phyloP scores from a whole-genome alignment of 1,139 yeast species.

The Pichia norvegensis region DNA sequence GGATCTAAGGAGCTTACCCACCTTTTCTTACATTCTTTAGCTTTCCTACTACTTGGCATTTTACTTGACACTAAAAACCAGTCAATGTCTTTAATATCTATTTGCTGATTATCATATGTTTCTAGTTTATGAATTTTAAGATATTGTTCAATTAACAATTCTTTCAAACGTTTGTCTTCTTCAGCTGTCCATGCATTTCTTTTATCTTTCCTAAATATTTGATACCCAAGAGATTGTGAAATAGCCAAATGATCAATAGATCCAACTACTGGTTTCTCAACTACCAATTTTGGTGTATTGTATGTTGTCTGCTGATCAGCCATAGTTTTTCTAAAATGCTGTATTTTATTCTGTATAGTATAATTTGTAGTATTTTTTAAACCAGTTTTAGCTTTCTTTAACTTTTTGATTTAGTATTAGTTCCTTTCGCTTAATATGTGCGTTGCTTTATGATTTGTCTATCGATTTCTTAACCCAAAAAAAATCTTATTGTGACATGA shows the following conservation, averaged over 20 bases:
- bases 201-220: conserved; percentile 55
- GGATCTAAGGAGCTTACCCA: conserved; percentile 85
- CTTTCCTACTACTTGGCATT: conserved; percentile 40
- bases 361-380: too few species aligned
- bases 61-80: conserved; percentile 63
- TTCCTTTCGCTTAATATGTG: too few species aligned
- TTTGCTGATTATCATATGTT: conserved; percentile 20
- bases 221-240: conserved; percentile 69
- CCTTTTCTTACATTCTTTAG: conserved; percentile 65
- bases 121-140: conserved; percentile 11
- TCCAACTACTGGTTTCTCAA: conserved; percentile 24
- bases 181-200: conserved; percentile 63
- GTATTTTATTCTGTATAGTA: too few species aligned
- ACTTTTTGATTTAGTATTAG: too few species aligned
- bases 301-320: not conserved
- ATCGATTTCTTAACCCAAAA: too few species aligned
- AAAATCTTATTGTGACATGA: too few species aligned
- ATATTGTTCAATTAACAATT: conserved; percentile 29
- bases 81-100: conserved; percentile 37
- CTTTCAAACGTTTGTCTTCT: conserved; percentile 47
- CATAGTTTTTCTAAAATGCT: not conserved
- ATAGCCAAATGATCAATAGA: conserved; percentile 58
- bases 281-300: conserved; percentile 5
- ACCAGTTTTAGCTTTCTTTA: too few species aligned
- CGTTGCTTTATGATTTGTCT: too few species aligned